These are phyloP conservation scores for Calonectria pteridis DNA, from an alignment of 2,329 filamentous ascomycete genomes.

Conservation along the genomic window DNA sequence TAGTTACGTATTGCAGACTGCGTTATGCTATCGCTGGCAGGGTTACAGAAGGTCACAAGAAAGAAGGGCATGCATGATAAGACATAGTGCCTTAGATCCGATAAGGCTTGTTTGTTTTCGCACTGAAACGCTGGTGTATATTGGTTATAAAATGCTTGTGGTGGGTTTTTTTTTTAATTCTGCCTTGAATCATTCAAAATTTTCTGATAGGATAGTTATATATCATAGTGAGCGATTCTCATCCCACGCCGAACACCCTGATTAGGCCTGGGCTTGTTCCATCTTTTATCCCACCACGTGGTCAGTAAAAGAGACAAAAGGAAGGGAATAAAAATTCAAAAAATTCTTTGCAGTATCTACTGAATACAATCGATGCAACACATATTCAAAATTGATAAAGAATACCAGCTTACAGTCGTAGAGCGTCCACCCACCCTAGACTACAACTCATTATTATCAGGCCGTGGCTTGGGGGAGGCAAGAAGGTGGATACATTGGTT, in stretches of 20 bases:
- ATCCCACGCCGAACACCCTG: too few relatives aligned
- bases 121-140: not conserved
- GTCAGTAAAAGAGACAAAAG: too few relatives aligned
- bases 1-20: not conserved
- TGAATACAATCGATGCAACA: not conserved
- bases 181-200: not conserved
- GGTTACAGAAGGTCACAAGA: not conserved
- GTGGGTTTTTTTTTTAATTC: not conserved
- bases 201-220: not conserved
- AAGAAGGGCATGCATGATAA: not conserved
- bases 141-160: not conserved
- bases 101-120: not conserved
- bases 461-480: too few relatives aligned
- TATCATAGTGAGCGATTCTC: too few relatives aligned
- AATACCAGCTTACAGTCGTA: not conserved
- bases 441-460: not conserved
- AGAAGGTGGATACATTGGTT: not conserved
- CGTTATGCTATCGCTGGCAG: not conserved
- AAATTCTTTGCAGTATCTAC: too few relatives aligned
- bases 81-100: not conserved
- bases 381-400: not conserved
- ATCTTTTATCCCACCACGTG: too few relatives aligned
- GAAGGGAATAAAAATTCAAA: too few relatives aligned
- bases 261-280: too few relatives aligned
- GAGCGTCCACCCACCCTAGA: not conserved